A percentile compares a stretch with the other conserved stretches of the same genome.
These are phyloP conservation scores for Grosmannia serpens DNA, from an alignment of 2,329 filamentous ascomycete genomes.

Conservation along the genomic window DNA sequence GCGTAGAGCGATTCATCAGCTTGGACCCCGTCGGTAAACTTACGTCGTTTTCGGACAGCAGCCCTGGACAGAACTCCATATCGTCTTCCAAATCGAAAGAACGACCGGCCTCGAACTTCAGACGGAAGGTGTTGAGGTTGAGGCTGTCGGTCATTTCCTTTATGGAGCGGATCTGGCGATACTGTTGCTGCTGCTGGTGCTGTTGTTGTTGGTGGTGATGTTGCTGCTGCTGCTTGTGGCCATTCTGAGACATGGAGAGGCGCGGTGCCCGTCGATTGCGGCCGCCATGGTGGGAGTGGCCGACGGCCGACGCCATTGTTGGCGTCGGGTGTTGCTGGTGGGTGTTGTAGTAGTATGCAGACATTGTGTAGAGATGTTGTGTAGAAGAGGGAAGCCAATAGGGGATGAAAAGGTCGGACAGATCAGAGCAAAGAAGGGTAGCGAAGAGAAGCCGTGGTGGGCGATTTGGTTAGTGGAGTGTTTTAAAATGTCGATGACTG, in stretches of 20 bases:
- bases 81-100: slow-evolving; percentile 96
- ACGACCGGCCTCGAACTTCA: slow-evolving; percentile 78
- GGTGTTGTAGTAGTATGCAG: slow-evolving; percentile 51
- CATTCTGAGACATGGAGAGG: slow-evolving; percentile 67
- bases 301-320: slow-evolving; percentile 38
- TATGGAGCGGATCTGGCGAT: slow-evolving; percentile 72
- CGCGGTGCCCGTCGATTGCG: slow-evolving; percentile 78
- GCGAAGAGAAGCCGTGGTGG: slow-evolving; percentile 4
- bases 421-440: slow-evolving; percentile 1
- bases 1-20: background rate
- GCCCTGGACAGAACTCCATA: slow-evolving; percentile 84
- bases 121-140: slow-evolving; percentile 66
- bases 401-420: background rate
- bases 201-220: slow-evolving; percentile 30
- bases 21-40: slow-evolving; percentile 24
- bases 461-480: background rate
- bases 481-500: background rate
- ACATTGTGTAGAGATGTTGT: slow-evolving; percentile 29
- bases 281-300: slow-evolving; percentile 71
- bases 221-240: slow-evolving; percentile 54
- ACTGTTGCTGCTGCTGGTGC: slow-evolving; percentile 73
- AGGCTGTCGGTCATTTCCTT: slow-evolving; percentile 77
- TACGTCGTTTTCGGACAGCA: slow-evolving; percentile 91
- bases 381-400: slow-evolving; percentile 12
- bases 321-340: slow-evolving; percentile 48